These are phyloP conservation scores for Takakia lepidozioides DNA, from an alignment of 225 moss, liverwort and hornwort species.

Conservation along the genomic window DNA sequence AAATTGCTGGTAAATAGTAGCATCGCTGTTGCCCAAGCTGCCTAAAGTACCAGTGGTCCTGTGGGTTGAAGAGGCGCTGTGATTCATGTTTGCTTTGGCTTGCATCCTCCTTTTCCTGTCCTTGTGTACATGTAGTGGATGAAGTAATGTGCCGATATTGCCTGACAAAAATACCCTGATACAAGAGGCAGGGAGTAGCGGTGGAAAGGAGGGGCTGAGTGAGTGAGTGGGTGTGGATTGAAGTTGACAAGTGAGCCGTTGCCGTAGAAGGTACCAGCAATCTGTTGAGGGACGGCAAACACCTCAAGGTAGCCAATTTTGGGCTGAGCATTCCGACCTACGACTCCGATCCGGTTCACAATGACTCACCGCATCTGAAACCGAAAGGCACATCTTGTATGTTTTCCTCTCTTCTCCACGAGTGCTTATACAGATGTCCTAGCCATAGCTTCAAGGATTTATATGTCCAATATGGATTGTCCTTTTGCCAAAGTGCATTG, in stretches of 20 bases:
- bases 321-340: slow-evolving; percentile 58
- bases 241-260: slow-evolving; percentile 31
- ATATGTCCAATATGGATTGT: not conserved
- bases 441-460: not conserved
- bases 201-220: no score
- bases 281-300: slow-evolving; percentile 58
- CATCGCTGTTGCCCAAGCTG: no score
- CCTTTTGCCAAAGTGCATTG: no score
- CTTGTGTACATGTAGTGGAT: no score
- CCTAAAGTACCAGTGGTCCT: no score
- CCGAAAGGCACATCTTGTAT: slow-evolving; percentile 58
- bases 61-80: no score
- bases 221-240: no score
- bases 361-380: slow-evolving; percentile 27
- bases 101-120: no score
- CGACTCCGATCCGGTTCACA: slow-evolving; percentile 25
- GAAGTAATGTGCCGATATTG: no score
- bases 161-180: no score
- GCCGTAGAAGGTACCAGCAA: slow-evolving; percentile 67
- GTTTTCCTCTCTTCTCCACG: not conserved
- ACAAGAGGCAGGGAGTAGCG: not conserved
- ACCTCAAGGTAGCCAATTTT: slow-evolving; percentile 83
- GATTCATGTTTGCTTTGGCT: no score
- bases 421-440: not conserved
- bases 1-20: no score